Evolutionary conservation across 2,329 filamentous ascomycete genomes (phyloP).

Genomic region (Scedosporium aurantiacum): DNA sequence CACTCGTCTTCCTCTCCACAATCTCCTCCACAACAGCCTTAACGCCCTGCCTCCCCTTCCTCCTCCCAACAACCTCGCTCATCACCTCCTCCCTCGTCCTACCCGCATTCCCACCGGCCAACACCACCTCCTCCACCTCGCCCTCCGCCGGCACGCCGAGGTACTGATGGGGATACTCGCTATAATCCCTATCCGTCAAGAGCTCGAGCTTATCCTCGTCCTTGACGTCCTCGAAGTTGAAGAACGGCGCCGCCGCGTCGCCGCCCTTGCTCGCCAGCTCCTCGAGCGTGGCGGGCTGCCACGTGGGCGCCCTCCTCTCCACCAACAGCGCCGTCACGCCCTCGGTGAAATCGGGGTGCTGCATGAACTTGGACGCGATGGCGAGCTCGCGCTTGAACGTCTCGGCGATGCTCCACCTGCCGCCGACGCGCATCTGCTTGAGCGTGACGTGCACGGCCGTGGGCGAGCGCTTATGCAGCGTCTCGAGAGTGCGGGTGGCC

Average conservation of each 20-base stretch:
- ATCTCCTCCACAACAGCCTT: constrained; percentile 59
- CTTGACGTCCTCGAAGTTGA: constrained; percentile 37
- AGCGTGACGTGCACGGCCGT: constrained; percentile 78
- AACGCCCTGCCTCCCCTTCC: constrained; percentile 57
- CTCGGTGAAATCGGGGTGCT: constrained; percentile 79
- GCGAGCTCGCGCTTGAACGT: constrained; percentile 79
- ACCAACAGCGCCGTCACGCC: constrained; percentile 78
- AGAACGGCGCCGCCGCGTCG: constrained; percentile 55
- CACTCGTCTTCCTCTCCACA: constrained; percentile 47
- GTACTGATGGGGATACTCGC: constrained; percentile 58
- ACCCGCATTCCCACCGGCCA: constrained; percentile 15
- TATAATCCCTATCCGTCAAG: constrained; percentile 52
- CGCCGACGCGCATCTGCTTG: constrained; percentile 67
- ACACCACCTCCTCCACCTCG: constrained; percentile 39
- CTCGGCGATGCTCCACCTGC: constrained; percentile 68
- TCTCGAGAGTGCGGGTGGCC: constrained; percentile 67
- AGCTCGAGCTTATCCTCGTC: constrained; percentile 41
- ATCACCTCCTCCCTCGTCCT: constrained; percentile 47
- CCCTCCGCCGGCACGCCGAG: constrained; percentile 66
- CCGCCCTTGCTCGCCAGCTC: constrained; percentile 40
- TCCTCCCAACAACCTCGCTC: constrained; percentile 47
- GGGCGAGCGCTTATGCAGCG: constrained; percentile 69
- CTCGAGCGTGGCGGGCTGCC: constrained; percentile 65
- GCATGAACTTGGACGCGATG: constrained; percentile 83
- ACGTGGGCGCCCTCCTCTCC: constrained; percentile 57